Percentiles rank a stretch among this genome's conserved stretches.
Conservation (phyloP, 345 rosid species). For the Balakata baccata region DNA sequence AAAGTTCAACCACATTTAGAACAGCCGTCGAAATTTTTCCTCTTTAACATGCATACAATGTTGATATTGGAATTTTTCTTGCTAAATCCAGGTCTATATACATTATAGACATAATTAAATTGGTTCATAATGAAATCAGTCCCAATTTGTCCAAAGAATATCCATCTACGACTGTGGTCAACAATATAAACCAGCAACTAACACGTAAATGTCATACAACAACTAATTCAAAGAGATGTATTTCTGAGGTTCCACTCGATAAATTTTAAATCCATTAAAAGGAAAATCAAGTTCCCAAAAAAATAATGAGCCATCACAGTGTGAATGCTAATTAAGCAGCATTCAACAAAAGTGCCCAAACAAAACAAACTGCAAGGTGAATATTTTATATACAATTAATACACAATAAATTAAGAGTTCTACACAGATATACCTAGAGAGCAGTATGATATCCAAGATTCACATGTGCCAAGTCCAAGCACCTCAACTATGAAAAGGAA, state of each 20-base stretch:
- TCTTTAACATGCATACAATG: neutral
- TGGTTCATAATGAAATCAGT: too few species aligned
- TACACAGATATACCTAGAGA: conserved; percentile 46
- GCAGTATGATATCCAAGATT: conserved; percentile 60
- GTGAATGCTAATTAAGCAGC: conserved; percentile 2
- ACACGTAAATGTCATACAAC: neutral
- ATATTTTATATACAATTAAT: conserved; percentile 13
- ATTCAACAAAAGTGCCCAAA: conserved; percentile 12
- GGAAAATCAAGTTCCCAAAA: neutral
- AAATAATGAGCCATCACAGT: neutral
- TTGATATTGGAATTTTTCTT: too few species aligned
- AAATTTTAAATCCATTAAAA: neutral
- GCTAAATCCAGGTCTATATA: too few species aligned
- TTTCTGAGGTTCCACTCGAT: neutral
- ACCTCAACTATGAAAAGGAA: conserved; percentile 55
- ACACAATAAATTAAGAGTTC: conserved; percentile 11
- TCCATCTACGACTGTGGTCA: neutral
- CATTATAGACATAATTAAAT: too few species aligned
- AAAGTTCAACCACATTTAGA: neutral
- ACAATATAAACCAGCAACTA: neutral
- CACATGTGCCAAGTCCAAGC: conserved; percentile 83
- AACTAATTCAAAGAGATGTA: neutral
- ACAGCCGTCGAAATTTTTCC: neutral
- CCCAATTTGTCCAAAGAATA: too few species aligned
- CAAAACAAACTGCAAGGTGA: conserved; percentile 12